Evolutionary conservation across 371 early-diverging fungal species (phyloP), one percentile per base, ranked within the genome.

Genomic region (Mortierella sp.): DNA sequence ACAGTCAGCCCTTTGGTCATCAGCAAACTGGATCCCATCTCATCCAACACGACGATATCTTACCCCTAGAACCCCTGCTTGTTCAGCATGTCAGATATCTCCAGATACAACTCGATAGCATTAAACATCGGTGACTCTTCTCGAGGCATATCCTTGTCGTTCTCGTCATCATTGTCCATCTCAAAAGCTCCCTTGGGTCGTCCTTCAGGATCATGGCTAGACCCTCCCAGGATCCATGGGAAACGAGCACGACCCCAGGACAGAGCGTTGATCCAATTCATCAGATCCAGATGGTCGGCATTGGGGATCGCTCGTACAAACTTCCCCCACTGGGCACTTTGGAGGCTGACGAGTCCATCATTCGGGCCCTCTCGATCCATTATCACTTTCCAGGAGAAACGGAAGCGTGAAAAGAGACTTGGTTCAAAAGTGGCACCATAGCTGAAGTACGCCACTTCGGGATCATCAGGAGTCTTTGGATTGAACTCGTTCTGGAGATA

Each of bases 221-320:
- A 69, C 23, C 78, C 78, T 28, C 78, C 78, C 21, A 76, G 23
- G 53, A 70, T 63, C 78, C 78, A 70, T 16, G 78, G 78, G 26
- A 76, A 76, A 45, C 71, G 43, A 16, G 71, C 70, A 12, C 78
- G 66, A 62, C 66, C 58, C 78, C 78, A 76, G 10, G 78, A 55
- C 56, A 76, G 23, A 1, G 71, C 63, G 27, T 76, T 76, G 26
- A 66, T 67, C 78, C 78, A 76, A 55, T 76, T 76, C 78, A 70
- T 91, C 51, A 96, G 82, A 78, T 92, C 94, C 90, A 92, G 95
- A 72, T 96, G 95, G 64, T 94, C 91, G n/a, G 92, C 91, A 54
- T 76, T 70, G 24, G 88, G 80, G 27, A 95, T 85, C 14, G 91
- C 90, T 26, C 89, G 89, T 38, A 94, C 68, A 67, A 93, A 94